Conservation (phyloP, 169 alveolate genomes). For the Perkinsus olseni region DNA sequence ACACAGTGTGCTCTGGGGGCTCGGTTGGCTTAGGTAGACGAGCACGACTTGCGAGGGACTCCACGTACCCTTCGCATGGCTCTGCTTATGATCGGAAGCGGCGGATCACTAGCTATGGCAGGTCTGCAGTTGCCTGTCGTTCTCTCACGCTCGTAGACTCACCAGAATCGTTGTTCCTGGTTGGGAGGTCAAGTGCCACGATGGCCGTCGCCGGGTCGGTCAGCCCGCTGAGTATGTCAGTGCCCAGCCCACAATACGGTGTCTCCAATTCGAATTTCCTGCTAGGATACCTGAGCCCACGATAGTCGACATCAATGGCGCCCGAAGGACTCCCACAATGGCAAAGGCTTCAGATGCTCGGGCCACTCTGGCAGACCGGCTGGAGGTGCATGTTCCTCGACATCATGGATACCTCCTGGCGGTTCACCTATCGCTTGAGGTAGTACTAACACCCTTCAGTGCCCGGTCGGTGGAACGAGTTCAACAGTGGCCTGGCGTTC, state of each 20-base stretch:
- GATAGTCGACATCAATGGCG: neutral
- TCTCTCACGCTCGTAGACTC: no score
- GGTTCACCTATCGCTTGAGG: neutral
- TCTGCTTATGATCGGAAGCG: no score
- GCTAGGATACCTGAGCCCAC: neutral
- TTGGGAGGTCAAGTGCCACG: neutral
- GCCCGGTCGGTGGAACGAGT: no score
- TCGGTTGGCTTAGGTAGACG: no score
- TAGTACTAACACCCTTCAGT: no score
- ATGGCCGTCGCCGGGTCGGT: neutral
- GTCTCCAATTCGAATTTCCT: neutral
- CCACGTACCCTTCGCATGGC: no score
- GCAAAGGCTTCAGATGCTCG: neutral
- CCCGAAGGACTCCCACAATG: neutral
- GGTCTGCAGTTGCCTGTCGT: no score
- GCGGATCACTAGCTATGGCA: no score
- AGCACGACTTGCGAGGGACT: no score
- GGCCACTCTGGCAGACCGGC: neutral
- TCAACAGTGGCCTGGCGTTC: no score
- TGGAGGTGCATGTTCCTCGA: neutral
- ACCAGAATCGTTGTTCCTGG: neutral
- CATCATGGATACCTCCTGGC: neutral
- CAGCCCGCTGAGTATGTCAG: neutral
- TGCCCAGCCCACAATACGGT: neutral
- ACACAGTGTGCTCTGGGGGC: no score